Conservation (phyloP, 352 stramenopile species). For the Globisporangium nodosum region DNA sequence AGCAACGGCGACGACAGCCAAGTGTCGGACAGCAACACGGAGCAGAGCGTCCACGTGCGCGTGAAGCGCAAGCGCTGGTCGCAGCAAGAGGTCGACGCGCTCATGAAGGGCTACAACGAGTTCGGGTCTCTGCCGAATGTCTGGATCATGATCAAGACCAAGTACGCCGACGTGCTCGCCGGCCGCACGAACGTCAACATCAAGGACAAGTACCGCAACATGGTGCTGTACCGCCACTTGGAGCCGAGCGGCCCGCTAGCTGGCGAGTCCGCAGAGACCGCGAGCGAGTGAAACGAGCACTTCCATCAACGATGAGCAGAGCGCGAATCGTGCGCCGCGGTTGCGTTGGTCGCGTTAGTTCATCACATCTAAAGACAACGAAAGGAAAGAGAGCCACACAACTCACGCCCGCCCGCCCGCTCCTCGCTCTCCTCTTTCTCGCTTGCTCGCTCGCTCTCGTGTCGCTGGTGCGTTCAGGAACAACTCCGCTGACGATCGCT, state of each 20-base stretch:
- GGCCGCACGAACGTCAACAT: slow-evolving; percentile 67
- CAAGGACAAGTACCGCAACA: slow-evolving; percentile 84
- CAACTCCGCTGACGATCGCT: neutral
- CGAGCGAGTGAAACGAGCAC: neutral
- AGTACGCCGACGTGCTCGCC: slow-evolving; percentile 35
- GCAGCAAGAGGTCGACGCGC: slow-evolving; percentile 41
- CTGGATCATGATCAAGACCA: slow-evolving; percentile 68
- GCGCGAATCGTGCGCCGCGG: neutral
- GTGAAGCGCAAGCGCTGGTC: slow-evolving; percentile 43
- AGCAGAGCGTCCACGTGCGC: slow-evolving; percentile 13
- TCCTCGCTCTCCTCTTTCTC: slow-evolving; percentile 1
- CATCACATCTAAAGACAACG: slow-evolving; percentile 3
- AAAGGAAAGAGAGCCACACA: slow-evolving; percentile 9
- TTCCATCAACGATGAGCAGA: neutral
- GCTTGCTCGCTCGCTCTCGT: neutral
- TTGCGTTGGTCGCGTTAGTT: slow-evolving; percentile 1
- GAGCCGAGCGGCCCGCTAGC: neutral
- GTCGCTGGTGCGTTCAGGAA: neutral
- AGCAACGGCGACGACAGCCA: slow-evolving; percentile 4
- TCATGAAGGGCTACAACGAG: slow-evolving; percentile 50
- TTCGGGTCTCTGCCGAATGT: slow-evolving; percentile 45
- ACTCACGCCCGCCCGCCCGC: neutral
- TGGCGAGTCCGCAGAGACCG: neutral
- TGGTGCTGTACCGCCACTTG: slow-evolving; percentile 43
- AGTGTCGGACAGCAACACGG: slow-evolving; percentile 1